Evolutionary conservation across 2,329 filamentous ascomycete genomes (phyloP).

Genomic region (Aspergillus terreus): DNA sequence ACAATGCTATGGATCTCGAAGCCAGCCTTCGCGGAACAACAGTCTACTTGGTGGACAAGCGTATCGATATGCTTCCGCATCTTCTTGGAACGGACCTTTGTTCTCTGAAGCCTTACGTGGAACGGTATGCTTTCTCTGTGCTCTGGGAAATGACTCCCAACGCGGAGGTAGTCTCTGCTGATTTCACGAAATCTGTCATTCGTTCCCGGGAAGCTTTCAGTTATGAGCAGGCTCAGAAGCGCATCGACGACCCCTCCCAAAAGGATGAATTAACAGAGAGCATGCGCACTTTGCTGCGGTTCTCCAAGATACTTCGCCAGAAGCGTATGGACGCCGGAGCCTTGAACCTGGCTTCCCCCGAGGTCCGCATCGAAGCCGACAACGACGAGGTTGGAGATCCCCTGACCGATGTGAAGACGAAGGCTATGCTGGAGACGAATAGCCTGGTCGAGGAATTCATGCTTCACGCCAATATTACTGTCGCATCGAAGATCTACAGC

Average conservation of each 20-base stretch:
- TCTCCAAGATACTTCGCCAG: conserved; percentile 89
- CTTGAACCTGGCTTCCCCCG: conserved; percentile 92
- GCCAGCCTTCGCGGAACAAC: conserved; percentile 92
- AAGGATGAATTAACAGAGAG: conserved; percentile 85
- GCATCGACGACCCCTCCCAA: conserved; percentile 85
- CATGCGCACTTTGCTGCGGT: conserved; percentile 79
- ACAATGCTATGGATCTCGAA: conserved; percentile 95
- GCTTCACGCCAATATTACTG: conserved; percentile 94
- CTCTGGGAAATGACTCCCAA: conserved; percentile 84
- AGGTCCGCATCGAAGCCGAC: conserved; percentile 92
- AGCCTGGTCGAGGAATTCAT: conserved; percentile 99
- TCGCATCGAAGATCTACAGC: conserved; percentile 83
- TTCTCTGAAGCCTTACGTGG: conserved; percentile 96
- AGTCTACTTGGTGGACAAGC: conserved; percentile 96
- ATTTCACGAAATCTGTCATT: conserved; percentile 97
- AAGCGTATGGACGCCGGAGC: conserved; percentile 96
- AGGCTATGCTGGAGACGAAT: conserved; percentile 90
- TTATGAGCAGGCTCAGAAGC: conserved; percentile 91
- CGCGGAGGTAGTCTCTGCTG: conserved; percentile 77
- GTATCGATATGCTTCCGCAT: conserved; percentile 98
- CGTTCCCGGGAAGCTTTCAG: conserved; percentile 94
- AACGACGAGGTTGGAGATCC: conserved; percentile 95
- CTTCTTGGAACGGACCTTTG: conserved; percentile 94
- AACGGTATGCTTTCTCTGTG: conserved; percentile 81
- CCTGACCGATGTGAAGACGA: conserved; percentile 86